A percentile compares a stretch with the other conserved stretches of the same genome.
Conservation (phyloP, 345 rosid species). For the Populus ilicifolia region DNA sequence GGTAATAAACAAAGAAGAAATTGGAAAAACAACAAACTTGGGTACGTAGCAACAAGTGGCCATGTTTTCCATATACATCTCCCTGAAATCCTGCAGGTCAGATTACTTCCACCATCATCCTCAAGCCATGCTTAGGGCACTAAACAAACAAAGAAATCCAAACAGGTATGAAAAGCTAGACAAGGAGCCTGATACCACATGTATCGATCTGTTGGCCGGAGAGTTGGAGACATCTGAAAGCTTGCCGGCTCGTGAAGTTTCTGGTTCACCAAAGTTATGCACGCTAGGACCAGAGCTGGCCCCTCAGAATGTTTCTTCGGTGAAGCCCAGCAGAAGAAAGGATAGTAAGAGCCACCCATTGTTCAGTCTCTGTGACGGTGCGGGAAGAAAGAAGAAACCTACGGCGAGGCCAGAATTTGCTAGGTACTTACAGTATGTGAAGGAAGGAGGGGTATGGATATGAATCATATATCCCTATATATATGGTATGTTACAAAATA, state of each 20-base stretch:
- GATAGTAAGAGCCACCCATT: conserved; percentile 50
- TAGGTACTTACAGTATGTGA: conserved; percentile 66
- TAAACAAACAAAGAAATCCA: conserved; percentile 47
- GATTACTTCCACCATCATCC: not conserved
- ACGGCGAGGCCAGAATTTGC: conserved; percentile 64
- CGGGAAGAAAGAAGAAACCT: conserved; percentile 48
- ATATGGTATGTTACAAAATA: too few relatives aligned
- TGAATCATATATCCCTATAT: too few relatives aligned
- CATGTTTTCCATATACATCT: not conserved
- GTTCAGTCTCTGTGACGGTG: conserved; percentile 42
- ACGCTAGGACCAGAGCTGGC: not conserved
- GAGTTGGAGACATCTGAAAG: conserved; percentile 42
- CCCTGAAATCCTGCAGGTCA: not conserved
- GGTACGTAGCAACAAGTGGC: too few relatives aligned
- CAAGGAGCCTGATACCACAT: conserved; percentile 25
- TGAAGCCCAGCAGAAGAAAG: conserved; percentile 27
- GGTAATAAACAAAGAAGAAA: too few relatives aligned
- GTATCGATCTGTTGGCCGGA: conserved; percentile 12
- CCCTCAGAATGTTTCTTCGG: not conserved
- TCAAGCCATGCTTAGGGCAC: conserved; percentile 50
- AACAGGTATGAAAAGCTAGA: conserved; percentile 44
- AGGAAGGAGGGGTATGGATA: conserved; percentile 74
- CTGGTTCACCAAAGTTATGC: conserved; percentile 17
- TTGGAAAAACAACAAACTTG: too few relatives aligned
- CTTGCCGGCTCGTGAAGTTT: conserved; percentile 34